These are phyloP conservation scores for Fusarium siculi DNA, from an alignment of 2,329 filamentous ascomycete species.

Conservation along the genomic window DNA sequence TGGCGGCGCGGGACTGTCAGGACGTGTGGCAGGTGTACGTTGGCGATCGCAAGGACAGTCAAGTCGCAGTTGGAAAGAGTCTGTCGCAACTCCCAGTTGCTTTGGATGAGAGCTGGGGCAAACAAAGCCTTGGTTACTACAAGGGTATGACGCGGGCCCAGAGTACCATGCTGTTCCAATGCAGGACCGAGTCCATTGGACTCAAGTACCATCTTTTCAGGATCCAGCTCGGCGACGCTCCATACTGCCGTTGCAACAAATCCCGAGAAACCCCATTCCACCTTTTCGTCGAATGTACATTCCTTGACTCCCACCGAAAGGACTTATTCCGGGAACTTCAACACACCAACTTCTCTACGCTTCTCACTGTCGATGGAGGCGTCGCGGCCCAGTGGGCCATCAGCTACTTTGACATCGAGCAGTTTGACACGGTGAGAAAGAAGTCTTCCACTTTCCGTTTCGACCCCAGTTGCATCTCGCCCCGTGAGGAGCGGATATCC, in stretches of 20 bases:
- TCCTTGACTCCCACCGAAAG: not conserved
- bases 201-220: not conserved
- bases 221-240: not conserved
- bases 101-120: not conserved
- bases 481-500: no score
- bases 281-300: not conserved
- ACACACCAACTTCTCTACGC: not conserved
- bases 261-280: not conserved
- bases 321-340: not conserved
- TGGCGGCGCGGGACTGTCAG: no score
- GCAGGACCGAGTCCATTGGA: not conserved
- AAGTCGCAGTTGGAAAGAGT: no score
- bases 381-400: no score
- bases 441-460: no score
- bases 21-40: no score
- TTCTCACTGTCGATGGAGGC: not conserved
- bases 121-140: not conserved
- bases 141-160: not conserved
- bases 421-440: no score
- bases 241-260: not conserved
- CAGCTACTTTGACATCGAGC: no score
- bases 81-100: no score
- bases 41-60: no score
- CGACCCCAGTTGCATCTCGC: no score
- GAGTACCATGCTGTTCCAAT: conserved; percentile 10